phyloP scores from a whole-genome alignment of 768 basidiomycete genomes.

The Rhizopogon salebrosus region DNA sequence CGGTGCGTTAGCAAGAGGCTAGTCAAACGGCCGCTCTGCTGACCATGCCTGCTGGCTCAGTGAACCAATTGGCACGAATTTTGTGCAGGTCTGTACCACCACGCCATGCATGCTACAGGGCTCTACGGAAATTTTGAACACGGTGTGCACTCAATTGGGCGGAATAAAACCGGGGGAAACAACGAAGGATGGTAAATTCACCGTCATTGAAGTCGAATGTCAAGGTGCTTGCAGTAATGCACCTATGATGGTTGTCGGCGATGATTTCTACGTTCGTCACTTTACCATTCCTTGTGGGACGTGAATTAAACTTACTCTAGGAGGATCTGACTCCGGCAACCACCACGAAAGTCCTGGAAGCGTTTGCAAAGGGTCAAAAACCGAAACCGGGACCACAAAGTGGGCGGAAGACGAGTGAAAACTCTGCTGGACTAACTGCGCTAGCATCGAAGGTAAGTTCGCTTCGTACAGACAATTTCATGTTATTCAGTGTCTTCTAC shows the following conservation, averaged over 20 bases:
- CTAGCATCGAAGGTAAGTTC: constrained; percentile 63
- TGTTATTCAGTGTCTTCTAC: constrained; percentile 1
- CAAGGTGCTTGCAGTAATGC: constrained; percentile 98
- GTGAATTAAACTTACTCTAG: constrained; percentile 32
- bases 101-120: constrained; percentile 97
- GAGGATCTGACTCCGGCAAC: constrained; percentile 79
- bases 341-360: constrained; percentile 75
- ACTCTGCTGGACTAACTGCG: constrained; percentile 85
- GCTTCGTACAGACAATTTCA: constrained; percentile 5
- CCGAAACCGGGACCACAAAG: constrained; percentile 94
- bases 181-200: constrained; percentile 95
- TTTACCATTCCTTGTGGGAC: background rate
- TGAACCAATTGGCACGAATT: constrained; percentile 90
- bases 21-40: background rate
- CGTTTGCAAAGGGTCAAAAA: constrained; percentile 75
- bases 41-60: constrained; percentile 33
- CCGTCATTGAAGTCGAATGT: constrained; percentile 97
- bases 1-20: constrained; percentile 47
- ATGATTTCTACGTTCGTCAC: constrained; percentile 88
- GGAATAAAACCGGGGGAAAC: constrained; percentile 85
- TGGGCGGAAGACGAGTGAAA: constrained; percentile 83
- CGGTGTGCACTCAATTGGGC: constrained; percentile 78
- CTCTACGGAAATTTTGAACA: constrained; percentile 84
- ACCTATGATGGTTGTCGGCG: constrained; percentile 92
- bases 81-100: constrained; percentile 98